Conservation (phyloP, 2,329 filamentous ascomycete genomes). For the Diplodia intermedia region DNA sequence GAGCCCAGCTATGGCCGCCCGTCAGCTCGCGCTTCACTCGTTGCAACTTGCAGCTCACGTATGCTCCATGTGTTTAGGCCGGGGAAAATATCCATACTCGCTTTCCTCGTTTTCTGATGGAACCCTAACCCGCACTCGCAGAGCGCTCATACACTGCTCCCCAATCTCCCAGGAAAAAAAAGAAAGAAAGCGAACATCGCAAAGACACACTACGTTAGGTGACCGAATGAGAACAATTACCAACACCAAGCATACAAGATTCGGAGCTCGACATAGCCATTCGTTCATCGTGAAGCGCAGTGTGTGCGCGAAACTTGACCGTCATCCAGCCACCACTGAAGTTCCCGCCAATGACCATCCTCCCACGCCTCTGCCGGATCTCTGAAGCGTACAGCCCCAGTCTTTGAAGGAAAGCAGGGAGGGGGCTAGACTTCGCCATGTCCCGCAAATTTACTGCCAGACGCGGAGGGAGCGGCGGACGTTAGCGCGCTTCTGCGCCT, state of each 20-base stretch:
- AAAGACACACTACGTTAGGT: conserved; percentile 17
- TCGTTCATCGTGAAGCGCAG: conserved; percentile 2
- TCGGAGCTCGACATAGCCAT: neutral
- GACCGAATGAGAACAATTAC: conserved; percentile 2
- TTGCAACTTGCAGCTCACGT: neutral
- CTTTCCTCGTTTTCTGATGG: conserved; percentile 5
- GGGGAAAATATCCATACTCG: neutral
- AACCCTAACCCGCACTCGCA: neutral
- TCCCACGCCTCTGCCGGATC: neutral
- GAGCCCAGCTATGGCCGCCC: neutral
- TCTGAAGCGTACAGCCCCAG: neutral
- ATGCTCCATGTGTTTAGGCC: neutral
- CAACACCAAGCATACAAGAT: neutral
- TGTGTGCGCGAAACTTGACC: neutral
- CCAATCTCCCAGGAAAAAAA: neutral
- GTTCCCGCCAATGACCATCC: neutral
- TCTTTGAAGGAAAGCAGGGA: too few species aligned
- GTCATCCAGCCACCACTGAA: conserved; percentile 7
- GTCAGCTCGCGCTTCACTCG: neutral
- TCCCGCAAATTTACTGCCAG: conserved; percentile 4
- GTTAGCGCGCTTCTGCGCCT: conserved; percentile 12
- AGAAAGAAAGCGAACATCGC: neutral
- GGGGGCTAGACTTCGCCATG: neutral
- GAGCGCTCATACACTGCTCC: conserved; percentile 4
- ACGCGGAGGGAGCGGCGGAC: conserved; percentile 8